Conservation (phyloP, 805 yeast species). For the Sugiyamaella mastotermitis region DNA sequence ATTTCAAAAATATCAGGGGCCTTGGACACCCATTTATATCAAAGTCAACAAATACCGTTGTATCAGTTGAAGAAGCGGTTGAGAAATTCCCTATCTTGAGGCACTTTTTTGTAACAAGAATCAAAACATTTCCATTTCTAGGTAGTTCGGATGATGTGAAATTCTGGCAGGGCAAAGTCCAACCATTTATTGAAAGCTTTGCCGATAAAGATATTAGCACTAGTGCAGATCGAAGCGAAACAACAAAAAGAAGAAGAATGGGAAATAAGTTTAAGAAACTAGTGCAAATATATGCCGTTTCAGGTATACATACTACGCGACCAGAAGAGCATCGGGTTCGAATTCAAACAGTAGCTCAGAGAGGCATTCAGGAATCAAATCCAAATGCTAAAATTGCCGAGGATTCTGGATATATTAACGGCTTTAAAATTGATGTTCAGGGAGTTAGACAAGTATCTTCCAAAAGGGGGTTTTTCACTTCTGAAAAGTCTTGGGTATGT, state of each 20-base stretch:
- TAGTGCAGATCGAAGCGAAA: slow-evolving; percentile 67
- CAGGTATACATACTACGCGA: slow-evolving; percentile 55
- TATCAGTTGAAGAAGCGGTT: neutral
- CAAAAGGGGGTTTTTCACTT: slow-evolving; percentile 28
- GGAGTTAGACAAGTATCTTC: slow-evolving; percentile 46
- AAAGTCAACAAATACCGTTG: neutral
- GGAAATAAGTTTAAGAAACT: slow-evolving; percentile 57
- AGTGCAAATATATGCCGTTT: slow-evolving; percentile 62
- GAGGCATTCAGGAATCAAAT: slow-evolving; percentile 19
- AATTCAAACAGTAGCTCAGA: slow-evolving; percentile 18
- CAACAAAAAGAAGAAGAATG: slow-evolving; percentile 57
- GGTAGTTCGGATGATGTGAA: slow-evolving; percentile 43
- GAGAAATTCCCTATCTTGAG: slow-evolving; percentile 57
- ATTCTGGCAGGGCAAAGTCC: slow-evolving; percentile 78
- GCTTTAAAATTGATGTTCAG: slow-evolving; percentile 57
- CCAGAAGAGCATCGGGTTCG: slow-evolving; percentile 26
- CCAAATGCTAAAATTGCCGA: slow-evolving; percentile 12
- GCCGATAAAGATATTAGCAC: slow-evolving; percentile 65
- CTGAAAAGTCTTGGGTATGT: too few species aligned
- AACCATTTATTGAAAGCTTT: slow-evolving; percentile 75
- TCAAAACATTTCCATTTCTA: slow-evolving; percentile 73
- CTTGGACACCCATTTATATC: slow-evolving; percentile 73
- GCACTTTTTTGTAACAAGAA: slow-evolving; percentile 56
- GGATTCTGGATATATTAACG: slow-evolving; percentile 38
- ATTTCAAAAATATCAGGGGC: slow-evolving; percentile 54